Base-by-base conservation (phyloP, 2,329 filamentous ascomycete species). In the Talaromyces sp. region DNA sequence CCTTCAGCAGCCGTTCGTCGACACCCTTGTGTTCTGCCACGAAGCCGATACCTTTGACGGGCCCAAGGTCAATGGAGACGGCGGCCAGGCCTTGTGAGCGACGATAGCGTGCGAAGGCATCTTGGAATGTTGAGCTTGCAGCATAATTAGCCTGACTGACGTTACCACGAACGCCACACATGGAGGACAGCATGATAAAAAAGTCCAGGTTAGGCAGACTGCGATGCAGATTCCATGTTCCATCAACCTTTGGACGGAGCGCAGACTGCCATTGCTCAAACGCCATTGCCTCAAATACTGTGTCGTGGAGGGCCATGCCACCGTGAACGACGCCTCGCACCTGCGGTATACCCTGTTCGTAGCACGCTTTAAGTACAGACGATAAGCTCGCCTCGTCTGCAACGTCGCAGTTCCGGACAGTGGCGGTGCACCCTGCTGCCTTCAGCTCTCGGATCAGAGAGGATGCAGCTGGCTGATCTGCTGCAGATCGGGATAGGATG, bases 171-270 rank as follows among this genome's bases (percentile, higher is more conserved):
- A 72, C 59, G 4, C 69, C 68, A 14, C 67, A 63, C 4, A 71
- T 61, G 7, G 70, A 72, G 9, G 69, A 71, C 7, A 72, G 68
- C 1, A 65, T 61, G 30, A 73, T 57, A 57, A 72, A 72, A 59
- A 73, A 73, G 60, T 72, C 69, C 0, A 73, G 59, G 0, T 52
- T 34, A 76, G 7, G 75, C 10, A 5, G 47, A 33, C 42, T 72
- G 69, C 62, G 68, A 23, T 53, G 50, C 50, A 60, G 30, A 23
- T 54, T 55, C 57, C 50, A 60, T 6, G 50, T 28, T 14, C 57
- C 57, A 14, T 42, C 12, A 30, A 44, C 51, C 16, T 55, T 54
- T 9, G 57, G 57, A 12, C n/a, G 8, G 1, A 60, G 16, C 5
- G 23, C 33, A 14, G 10, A n/a, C 18, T 16, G 23, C 57, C 50